These are phyloP conservation scores for Boletus rubroflammeus DNA, from an alignment of 768 basidiomycete genomes.

Conservation along the genomic window DNA sequence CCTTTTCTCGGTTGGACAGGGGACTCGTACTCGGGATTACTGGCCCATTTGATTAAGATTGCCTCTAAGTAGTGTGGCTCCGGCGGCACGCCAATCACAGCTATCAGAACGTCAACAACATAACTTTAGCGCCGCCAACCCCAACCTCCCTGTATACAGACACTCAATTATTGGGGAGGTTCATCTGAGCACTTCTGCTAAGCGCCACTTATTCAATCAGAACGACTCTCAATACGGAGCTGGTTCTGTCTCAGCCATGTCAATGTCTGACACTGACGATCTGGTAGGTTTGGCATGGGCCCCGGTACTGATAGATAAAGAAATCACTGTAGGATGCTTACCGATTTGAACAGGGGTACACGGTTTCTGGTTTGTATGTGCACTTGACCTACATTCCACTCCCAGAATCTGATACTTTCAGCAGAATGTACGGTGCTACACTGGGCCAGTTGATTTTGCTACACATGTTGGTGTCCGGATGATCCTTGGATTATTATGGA, in stretches of 20 bases:
- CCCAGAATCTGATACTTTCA: background rate
- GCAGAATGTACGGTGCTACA: slow-evolving; percentile 13
- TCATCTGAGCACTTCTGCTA: too few species aligned
- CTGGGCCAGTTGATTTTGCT: slow-evolving; percentile 7
- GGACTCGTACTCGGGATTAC: too few species aligned
- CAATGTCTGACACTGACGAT: background rate
- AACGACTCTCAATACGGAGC: background rate
- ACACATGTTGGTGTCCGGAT: slow-evolving; percentile 8
- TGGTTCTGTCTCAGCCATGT: background rate
- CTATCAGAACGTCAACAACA: too few species aligned
- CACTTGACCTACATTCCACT: background rate
- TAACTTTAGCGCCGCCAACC: too few species aligned
- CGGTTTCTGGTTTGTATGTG: slow-evolving; percentile 3
- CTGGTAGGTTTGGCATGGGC: background rate
- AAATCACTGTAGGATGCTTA: background rate
- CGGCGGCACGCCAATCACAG: too few species aligned
- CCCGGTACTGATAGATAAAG: slow-evolving; percentile 5
- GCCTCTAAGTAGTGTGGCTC: too few species aligned
- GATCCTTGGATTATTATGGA: background rate
- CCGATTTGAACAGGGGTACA: background rate
- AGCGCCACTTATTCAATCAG: too few species aligned
- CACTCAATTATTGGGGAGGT: too few species aligned
- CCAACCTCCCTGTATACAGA: too few species aligned
- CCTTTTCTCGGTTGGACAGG: too few species aligned
- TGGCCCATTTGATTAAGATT: too few species aligned